A percentile compares a stretch with the other conserved stretches of the same genome.
phyloP scores from a whole-genome alignment of 139 green algal genomes.

The Picochlorum sp. region DNA sequence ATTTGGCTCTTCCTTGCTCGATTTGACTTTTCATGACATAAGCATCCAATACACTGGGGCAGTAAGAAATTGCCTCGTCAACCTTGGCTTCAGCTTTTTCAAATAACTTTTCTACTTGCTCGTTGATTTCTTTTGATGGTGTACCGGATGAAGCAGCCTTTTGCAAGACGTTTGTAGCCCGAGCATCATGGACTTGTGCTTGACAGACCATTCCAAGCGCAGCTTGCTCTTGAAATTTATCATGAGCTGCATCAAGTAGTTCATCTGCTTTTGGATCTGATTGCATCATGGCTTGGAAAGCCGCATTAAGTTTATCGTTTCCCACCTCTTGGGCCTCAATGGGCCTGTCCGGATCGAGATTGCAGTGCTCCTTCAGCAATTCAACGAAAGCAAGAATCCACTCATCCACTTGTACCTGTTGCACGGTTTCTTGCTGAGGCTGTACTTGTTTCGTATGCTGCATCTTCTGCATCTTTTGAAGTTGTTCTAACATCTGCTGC shows the following conservation, averaged over 20 bases:
- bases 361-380: conserved; percentile 62
- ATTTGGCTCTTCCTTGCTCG: conserved; percentile 19
- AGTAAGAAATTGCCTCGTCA: conserved; percentile 19
- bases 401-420: conserved; percentile 57
- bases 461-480: conserved; percentile 10
- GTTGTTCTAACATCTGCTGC: conserved; percentile 34
- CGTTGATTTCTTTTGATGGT: not conserved
- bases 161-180: conserved; percentile 11
- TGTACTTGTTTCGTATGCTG: conserved; percentile 7
- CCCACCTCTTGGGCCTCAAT: conserved; percentile 60
- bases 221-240: conserved; percentile 53
- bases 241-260: conserved; percentile 65
- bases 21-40: conserved; percentile 15
- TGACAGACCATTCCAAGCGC: conserved; percentile 22
- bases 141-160: conserved; percentile 5
- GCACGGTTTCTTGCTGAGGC: conserved; percentile 6
- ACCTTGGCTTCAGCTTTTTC: conserved; percentile 11
- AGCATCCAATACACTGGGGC: conserved; percentile 11
- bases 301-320: conserved; percentile 13
- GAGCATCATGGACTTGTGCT: conserved; percentile 15
- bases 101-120: conserved; percentile 7
- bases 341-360: conserved; percentile 60
- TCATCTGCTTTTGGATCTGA: conserved; percentile 32
- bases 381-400: conserved; percentile 86
- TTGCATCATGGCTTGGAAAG: conserved; percentile 26